Evolutionary conservation across 371 early-diverging fungal genomes (phyloP), one percentile per base, ranked within the genome.

Genomic region (Apophysomyces variabilis): DNA sequence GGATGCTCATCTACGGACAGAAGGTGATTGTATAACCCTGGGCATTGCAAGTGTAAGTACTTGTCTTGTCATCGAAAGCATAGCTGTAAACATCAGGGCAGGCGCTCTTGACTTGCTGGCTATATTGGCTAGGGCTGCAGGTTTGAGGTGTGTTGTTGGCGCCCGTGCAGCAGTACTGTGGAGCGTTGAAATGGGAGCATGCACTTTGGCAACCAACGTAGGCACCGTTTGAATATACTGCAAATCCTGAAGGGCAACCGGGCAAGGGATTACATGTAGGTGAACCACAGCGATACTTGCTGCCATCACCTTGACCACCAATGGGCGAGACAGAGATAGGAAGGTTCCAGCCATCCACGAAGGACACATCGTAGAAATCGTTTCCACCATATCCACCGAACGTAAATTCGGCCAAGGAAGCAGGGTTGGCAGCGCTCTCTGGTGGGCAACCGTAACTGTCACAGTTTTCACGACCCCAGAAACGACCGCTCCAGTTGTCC

Each of bases 341-440:
- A 37, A 83, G 32, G 39, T 79, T 80, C 58, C 73, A 83, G 13
- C 83, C 83, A 57, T 83, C 83, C 1, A 83, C 78, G 71, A 78
- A 74, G 0, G 81, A 80, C 5, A 80, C 67, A 62, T 80, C 78
- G 32, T 80, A 80, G 45, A 69, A 80, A 56, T 80, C 78, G 5
- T 72, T 66, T 21, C 74, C 66, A 18, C 65, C 41, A 0, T 67
- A 61, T n/a, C 69, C 66, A 3, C 47, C 59, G 32, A 80, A 61
- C 39, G 59, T 78, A 65, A 80, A 80, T 54, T 78, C 81, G n/a
- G 81, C 80, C 36, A 77, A 64, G 4, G 76, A 74, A 9, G 71
- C 78, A 26, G 78, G 78, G 45, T 73, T 68, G 7, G 32, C 62
- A 16, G 74, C 74, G 45, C 74, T 67, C 5, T 73, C 77, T 9